Evolutionary conservation across 352 stramenopile genomes (phyloP).

Genomic region (Phytophthora sp.): DNA sequence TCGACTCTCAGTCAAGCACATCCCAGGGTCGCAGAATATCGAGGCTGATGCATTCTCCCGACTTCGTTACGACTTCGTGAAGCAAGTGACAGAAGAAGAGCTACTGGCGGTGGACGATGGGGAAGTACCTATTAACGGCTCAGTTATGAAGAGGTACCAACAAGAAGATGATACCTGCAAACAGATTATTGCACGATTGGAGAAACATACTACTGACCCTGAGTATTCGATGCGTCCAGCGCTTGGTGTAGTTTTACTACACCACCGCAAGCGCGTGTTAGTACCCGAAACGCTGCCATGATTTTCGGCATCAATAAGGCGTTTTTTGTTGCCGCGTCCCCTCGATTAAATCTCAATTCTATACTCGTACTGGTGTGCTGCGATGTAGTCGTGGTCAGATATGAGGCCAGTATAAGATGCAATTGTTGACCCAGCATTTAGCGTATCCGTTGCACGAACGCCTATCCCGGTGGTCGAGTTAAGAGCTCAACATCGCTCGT

Average conservation of each 20-base stretch:
- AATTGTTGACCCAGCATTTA: no score
- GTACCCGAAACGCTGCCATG: not conserved
- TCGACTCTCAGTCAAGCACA: not conserved
- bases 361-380: conserved; percentile 1
- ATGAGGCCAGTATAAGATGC: no score
- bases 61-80: not conserved
- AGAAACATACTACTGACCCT: not conserved
- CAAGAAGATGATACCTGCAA: not conserved
- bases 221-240: conserved; percentile 2
- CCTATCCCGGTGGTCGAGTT: no score
- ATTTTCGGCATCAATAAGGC: no score
- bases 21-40: not conserved
- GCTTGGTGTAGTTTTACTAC: not conserved
- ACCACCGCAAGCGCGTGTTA: conserved; percentile 3
- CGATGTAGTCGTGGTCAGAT: no score
- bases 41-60: conserved; percentile 1
- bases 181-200: not conserved
- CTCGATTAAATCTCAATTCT: no score
- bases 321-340: no score
- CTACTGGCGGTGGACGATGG: not conserved
- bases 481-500: no score
- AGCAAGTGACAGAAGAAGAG: conserved; percentile 1
- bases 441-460: no score
- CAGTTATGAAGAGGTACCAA: conserved; percentile 4
- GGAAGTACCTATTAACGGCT: conserved; percentile 1